Percentiles rank a stretch among this genome's conserved stretches.
Conservation (phyloP, 495 filamentous ascomycete genomes). For the Neurospora sp. region DNA sequence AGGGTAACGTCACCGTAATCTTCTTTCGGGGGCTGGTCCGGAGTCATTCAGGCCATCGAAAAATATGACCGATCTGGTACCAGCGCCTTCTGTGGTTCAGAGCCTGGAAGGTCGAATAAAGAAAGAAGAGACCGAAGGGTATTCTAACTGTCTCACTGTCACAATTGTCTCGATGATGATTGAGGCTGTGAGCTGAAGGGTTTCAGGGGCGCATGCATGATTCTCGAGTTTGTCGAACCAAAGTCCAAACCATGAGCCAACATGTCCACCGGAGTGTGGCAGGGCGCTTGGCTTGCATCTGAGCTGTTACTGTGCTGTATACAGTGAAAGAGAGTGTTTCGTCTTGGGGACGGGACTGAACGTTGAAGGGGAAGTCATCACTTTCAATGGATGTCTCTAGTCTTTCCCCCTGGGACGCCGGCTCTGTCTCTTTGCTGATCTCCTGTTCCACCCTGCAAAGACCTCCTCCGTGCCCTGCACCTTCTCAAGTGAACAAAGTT, state of each 20-base stretch:
- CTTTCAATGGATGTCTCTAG: neutral
- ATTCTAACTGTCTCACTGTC: neutral
- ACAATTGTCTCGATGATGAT: neutral
- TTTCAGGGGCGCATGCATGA: neutral
- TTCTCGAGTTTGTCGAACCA: neutral
- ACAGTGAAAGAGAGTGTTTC: neutral
- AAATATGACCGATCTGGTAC: neutral
- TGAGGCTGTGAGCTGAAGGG: neutral
- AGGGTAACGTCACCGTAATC: neutral
- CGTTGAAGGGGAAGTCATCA: neutral
- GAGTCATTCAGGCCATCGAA: neutral
- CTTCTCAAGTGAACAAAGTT: no score
- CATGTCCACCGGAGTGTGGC: neutral
- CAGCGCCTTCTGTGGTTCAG: neutral
- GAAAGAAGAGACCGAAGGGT: neutral
- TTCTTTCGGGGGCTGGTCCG: neutral
- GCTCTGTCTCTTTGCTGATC: neutral
- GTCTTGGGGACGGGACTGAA: neutral
- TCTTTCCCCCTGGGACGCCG: no score
- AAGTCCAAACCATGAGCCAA: neutral
- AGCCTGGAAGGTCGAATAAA: neutral
- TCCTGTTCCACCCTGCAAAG: no score
- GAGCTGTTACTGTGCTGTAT: neutral
- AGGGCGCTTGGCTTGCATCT: neutral
- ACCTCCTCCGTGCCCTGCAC: neutral